Base-by-base conservation (phyloP, 176 grass and related monocot genomes). In the Oryza meyeriana region DNA sequence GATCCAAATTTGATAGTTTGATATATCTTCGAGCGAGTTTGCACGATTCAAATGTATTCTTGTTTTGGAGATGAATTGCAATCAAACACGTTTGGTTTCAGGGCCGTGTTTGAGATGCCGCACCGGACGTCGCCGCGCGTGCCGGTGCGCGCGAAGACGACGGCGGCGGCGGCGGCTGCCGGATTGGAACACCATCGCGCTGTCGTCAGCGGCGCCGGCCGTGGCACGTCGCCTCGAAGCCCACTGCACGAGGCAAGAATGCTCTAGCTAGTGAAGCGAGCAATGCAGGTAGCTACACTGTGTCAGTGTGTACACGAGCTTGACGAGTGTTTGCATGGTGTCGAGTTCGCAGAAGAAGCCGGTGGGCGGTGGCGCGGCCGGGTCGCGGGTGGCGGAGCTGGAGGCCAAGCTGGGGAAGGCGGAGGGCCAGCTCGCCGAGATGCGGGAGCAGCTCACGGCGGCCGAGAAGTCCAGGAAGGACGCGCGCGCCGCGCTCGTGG, bases 391-490 rank as follows among this genome's bases (percentile, higher is more conserved):
- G 61, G 75, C 30, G 26, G 93, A 91, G 74, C 78, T 95, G 35
- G 87, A 98, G 82, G 81, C 72, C 16, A 93, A 93, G 84, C 90
- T 98, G n/a, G 85, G 71, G 35, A 90, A 66, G 82, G 87, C 90
- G 12, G 72, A 91, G 33, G 90, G 63, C 40, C 87, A 95, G 79
- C 76, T 95, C 24, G 66, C 83, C 64, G 92, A 80, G 16, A 86
- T 90, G 87, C 81, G 75, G 32, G 89, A 88, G 41, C 96, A 93
- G 78, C 87, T 95, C 72, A 18, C 65, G 39, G 88, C 79, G 1
- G 85, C 90, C 2, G 88, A 98, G 68, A 82, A 81, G 11, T 76
- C 90, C 45, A 89, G 94, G 81, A 93, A 89, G 81, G 95, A 95
- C 25, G 82, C 88, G 29, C 88, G 92, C 28, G 77, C 27, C 2